Percentiles rank a stretch among this genome's conserved stretches.
Conservation (phyloP, 495 filamentous ascomycete genomes). For the Cenococcum geophilum region DNA sequence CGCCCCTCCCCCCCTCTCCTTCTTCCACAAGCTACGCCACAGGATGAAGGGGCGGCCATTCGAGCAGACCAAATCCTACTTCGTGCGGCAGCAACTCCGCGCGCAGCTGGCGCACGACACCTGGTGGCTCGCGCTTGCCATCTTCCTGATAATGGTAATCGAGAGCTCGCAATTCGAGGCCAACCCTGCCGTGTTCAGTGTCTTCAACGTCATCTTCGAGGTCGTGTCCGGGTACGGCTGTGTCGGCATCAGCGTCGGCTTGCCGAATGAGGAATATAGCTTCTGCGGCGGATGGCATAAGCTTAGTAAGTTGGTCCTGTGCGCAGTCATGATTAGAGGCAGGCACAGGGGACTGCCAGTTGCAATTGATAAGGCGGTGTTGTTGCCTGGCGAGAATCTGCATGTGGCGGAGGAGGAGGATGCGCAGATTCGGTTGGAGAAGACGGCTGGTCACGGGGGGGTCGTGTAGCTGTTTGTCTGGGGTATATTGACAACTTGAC, state of each 20-base stretch:
- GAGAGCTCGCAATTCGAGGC: conserved; percentile 60
- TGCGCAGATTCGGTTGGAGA: conserved; percentile 44
- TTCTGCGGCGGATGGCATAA: conserved; percentile 68
- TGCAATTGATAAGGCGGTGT: conserved; percentile 71
- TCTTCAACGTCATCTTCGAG: conserved; percentile 85
- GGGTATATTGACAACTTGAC: not conserved
- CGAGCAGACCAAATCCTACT: conserved; percentile 46
- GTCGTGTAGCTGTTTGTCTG: too few species aligned
- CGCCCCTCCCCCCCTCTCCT: conserved; percentile 23
- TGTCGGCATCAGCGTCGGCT: conserved; percentile 72
- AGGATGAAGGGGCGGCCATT: conserved; percentile 30
- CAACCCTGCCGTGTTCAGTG: conserved; percentile 63
- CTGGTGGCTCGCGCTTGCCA: conserved; percentile 75
- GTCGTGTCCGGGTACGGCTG: conserved; percentile 79
- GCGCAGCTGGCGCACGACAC: conserved; percentile 80
- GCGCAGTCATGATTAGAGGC: conserved; percentile 70
- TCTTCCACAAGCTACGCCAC: conserved; percentile 27
- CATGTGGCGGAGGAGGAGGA: conserved; percentile 54
- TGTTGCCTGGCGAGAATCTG: conserved; percentile 55
- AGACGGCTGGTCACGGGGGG: conserved; percentile 33
- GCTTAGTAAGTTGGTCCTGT: conserved; percentile 69
- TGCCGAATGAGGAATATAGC: conserved; percentile 60
- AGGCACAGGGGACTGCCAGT: conserved; percentile 75
- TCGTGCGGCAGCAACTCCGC: conserved; percentile 64
- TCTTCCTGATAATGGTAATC: conserved; percentile 66